phyloP scores from a whole-genome alignment of 2,329 filamentous ascomycete genomes.

The Massarina eburnea region DNA sequence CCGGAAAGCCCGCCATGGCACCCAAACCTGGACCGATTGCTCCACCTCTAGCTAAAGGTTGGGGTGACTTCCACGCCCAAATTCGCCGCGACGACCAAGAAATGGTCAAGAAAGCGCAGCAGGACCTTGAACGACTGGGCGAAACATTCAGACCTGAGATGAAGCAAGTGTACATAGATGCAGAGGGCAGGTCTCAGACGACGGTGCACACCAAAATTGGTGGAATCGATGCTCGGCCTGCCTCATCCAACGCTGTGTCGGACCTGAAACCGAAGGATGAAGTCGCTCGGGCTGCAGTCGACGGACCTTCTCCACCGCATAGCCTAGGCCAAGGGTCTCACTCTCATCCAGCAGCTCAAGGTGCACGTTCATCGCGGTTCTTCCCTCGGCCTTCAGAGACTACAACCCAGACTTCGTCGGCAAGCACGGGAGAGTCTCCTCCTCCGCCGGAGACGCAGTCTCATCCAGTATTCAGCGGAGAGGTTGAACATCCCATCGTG shows the following conservation, averaged over 20 bases:
- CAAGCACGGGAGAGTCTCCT: conserved; percentile 32
- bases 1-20: conserved; percentile 16
- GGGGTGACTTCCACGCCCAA: conserved; percentile 34
- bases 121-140: conserved; percentile 30
- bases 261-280: conserved; percentile 34
- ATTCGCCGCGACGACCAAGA: conserved; percentile 35
- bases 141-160: conserved; percentile 35
- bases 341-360: conserved; percentile 26
- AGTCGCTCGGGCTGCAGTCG: conserved; percentile 20
- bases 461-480: conserved; percentile 73
- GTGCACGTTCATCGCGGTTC: conserved; percentile 40
- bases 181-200: conserved; percentile 31
- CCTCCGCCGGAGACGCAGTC: conserved; percentile 71
- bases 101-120: conserved; percentile 22
- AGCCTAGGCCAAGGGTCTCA: conserved; percentile 20
- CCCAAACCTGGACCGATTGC: conserved; percentile 31
- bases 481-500: conserved; percentile 66
- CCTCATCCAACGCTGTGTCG: conserved; percentile 9
- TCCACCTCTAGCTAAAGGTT: conserved; percentile 31
- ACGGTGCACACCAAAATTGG: conserved; percentile 29
- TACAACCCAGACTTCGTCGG: conserved; percentile 16
- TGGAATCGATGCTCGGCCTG: conserved; percentile 17
- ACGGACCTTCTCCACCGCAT: conserved; percentile 26
- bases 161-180: conserved; percentile 35
- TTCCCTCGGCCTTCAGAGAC: conserved; percentile 37